phyloP scores from a whole-genome alignment of 352 stramenopile species.

The Phytopythium helicoides region DNA sequence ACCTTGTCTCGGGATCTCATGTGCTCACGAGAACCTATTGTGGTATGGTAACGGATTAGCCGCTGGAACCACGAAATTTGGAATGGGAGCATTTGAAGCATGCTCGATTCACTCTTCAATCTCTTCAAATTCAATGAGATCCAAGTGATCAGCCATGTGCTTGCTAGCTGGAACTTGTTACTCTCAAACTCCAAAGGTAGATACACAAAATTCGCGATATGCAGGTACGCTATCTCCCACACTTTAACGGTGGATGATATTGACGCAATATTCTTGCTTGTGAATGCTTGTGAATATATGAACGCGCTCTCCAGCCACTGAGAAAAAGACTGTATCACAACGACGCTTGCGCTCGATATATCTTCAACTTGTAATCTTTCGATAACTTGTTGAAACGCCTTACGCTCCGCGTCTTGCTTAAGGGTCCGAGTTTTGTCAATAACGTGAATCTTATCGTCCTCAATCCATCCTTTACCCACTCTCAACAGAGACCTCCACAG shows the following conservation, averaged over 20 bases:
- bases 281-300: slow-evolving; percentile 34
- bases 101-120: slow-evolving; percentile 10
- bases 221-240: slow-evolving; percentile 44
- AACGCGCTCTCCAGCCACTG: slow-evolving; percentile 27
- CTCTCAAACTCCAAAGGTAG: slow-evolving; percentile 54
- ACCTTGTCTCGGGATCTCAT: not conserved
- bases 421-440: too few species aligned
- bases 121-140: slow-evolving; percentile 31
- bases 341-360: slow-evolving; percentile 3
- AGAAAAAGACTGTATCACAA: slow-evolving; percentile 20
- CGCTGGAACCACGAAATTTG: slow-evolving; percentile 50
- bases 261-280: slow-evolving; percentile 9
- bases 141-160: slow-evolving; percentile 50
- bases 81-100: slow-evolving; percentile 41
- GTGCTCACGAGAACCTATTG: slow-evolving; percentile 13
- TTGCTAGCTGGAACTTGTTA: slow-evolving; percentile 19
- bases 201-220: slow-evolving; percentile 50
- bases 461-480: too few species aligned
- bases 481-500: too few species aligned
- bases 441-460: too few species aligned
- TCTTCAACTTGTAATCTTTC: too few species aligned
- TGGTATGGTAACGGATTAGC: slow-evolving; percentile 8
- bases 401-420: too few species aligned
- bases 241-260: slow-evolving; percentile 18
- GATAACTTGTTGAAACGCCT: too few species aligned